Evolutionary conservation across 2,329 filamentous ascomycete species (phyloP), one percentile per base, ranked within the genome.

Genomic region (Aureobasidium musti): DNA sequence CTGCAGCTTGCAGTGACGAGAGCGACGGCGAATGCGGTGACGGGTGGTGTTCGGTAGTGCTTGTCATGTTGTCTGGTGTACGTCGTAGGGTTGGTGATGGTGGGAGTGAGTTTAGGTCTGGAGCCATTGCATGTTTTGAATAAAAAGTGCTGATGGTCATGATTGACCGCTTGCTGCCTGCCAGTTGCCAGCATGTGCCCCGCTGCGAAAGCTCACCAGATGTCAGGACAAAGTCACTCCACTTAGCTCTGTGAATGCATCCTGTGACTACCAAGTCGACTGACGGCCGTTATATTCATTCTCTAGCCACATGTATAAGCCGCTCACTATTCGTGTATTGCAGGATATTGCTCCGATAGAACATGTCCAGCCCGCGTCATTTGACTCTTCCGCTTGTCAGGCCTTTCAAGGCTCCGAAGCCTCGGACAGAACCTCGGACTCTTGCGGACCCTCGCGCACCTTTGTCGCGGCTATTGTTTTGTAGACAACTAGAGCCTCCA

Each of bases 1-100:
- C 90, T 14, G 91, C 87, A 61, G 90, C 90, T 74, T 90, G 90
- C 11, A 95, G 83, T n/a, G 74, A 75, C 17, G 90, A 92, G 69
- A 86, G 83, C 47, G 89, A 87, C 39, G 89, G 85, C 59, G 86
- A 87, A 71, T 89, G 83, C 43, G 85, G 82, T 37, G 86, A 85
- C 30, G 86, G 84, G 28, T 85, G 86, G 23, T 74, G 73, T 6
- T 57, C 37, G 26, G 17, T 10, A 4, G n/a, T 14, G 11, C n/a
- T 8, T 5, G 41, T 65, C 37, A 47, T 56, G 14, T n/a, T 21
- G 33, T 39, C 37, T 33, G 49, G n/a, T 19, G 50, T 49, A 37
- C 26, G 35, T 53, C 35, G 17, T 56, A 74, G 68, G 47, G 79
- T 77, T 47, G 77, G 77, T 33, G 83, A 84, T 11, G 82, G 79